Percentiles rank a stretch among this genome's conserved stretches.
These are phyloP conservation scores for Trypanosoma platydactyli DNA, from an alignment of 208 protist genomes.

Conservation along the genomic window DNA sequence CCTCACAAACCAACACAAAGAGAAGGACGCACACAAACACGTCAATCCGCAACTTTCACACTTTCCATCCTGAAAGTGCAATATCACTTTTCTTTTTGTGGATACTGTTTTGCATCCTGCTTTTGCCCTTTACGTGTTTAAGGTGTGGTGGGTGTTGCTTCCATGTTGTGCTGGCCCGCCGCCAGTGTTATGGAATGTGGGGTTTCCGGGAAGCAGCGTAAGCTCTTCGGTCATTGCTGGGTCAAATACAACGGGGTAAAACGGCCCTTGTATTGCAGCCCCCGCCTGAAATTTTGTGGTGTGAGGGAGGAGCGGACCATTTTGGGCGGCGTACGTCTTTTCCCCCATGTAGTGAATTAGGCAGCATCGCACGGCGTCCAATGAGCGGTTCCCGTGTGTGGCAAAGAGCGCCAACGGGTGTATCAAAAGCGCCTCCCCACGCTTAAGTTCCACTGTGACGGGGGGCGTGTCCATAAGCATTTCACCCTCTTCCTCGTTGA, in stretches of 20 bases:
- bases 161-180: not conserved
- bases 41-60: not conserved
- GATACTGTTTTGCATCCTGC: not conserved
- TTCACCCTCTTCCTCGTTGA: constrained; percentile 74
- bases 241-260: constrained; percentile 84
- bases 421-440: constrained; percentile 78
- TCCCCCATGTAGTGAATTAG: constrained; percentile 82
- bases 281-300: constrained; percentile 71
- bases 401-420: constrained; percentile 80
- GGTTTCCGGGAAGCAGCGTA: constrained; percentile 31
- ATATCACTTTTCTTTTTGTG: not conserved
- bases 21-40: not conserved
- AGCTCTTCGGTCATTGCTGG: constrained; percentile 76
- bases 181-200: not conserved
- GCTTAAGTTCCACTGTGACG: constrained; percentile 66
- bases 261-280: constrained; percentile 55
- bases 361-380: constrained; percentile 52
- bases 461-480: constrained; percentile 83
- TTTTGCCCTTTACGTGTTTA: not conserved
- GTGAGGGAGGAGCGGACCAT: constrained; percentile 73
- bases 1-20: no score
- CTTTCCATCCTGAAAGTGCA: not conserved
- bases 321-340: constrained; percentile 43
- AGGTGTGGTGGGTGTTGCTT: not conserved
- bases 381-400: constrained; percentile 76